Evolutionary conservation across 768 basidiomycete genomes (phyloP).

Genomic region (Boletus eberwhitei): DNA sequence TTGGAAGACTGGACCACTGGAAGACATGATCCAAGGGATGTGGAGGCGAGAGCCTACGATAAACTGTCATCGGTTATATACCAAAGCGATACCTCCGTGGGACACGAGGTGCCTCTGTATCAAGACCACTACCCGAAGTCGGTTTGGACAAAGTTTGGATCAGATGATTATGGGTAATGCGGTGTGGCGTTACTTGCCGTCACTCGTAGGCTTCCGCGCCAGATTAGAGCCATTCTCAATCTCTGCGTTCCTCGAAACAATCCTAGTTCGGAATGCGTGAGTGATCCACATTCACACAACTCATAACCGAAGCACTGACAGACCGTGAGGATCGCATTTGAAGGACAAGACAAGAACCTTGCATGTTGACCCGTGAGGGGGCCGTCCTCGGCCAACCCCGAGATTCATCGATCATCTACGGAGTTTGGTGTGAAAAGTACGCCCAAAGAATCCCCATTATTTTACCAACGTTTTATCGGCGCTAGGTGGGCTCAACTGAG

Average conservation of each 20-base stretch:
- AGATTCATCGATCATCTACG: background rate
- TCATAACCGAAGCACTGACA: background rate
- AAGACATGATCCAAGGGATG: slow-evolving; percentile 11
- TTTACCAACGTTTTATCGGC: background rate
- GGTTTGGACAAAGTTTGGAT: background rate
- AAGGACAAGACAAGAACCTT: background rate
- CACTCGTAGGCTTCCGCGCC: background rate
- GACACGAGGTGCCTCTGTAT: background rate
- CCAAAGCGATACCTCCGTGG: background rate
- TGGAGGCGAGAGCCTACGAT: background rate
- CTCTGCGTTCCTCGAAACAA: background rate
- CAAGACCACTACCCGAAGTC: background rate
- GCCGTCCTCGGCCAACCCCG: background rate
- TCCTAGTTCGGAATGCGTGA: too few species aligned
- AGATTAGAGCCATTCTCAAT: background rate
- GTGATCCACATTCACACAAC: background rate
- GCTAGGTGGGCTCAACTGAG: background rate
- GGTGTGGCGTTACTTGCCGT: background rate
- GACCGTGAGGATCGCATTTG: background rate
- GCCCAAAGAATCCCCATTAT: background rate
- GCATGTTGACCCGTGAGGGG: background rate
- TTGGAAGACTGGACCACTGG: slow-evolving; percentile 19
- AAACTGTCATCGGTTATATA: slow-evolving; percentile 2
- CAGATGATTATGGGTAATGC: background rate
- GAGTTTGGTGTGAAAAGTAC: background rate